Percentiles rank a stretch among this genome's conserved stretches.
Evolutionary conservation across 225 moss, liverwort and hornwort genomes (phyloP).

Genomic region (Lunularia cruciata): DNA sequence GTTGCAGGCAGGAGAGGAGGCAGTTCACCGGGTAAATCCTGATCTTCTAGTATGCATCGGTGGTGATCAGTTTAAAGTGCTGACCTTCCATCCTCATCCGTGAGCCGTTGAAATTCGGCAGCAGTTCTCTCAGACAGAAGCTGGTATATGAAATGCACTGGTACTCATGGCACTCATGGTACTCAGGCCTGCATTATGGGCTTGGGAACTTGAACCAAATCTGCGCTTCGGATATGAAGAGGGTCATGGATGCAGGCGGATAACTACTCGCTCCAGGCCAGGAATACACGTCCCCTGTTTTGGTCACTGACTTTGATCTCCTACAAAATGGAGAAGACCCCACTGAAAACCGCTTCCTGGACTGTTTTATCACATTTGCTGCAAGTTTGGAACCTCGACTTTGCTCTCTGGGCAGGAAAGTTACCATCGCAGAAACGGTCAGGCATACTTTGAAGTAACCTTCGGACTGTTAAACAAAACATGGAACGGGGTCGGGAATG

Average conservation of each 20-base stretch:
- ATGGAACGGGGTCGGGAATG: conserved; percentile 51
- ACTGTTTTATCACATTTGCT: conserved; percentile 50
- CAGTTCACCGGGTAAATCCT: conserved; percentile 44
- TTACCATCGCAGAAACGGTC: conserved; percentile 50
- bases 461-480: conserved; percentile 48
- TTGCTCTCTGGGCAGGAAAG: conserved; percentile 68
- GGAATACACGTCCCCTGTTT: conserved; percentile 38
- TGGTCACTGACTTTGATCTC: conserved; percentile 53
- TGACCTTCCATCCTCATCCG: conserved; percentile 45
- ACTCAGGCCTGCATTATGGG: neutral
- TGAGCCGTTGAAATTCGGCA: conserved; percentile 15
- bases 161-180: conserved; percentile 52
- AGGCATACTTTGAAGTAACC: conserved; percentile 46
- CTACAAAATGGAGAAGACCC: conserved; percentile 20
- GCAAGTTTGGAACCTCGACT: conserved; percentile 37
- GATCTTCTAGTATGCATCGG: conserved; percentile 44
- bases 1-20: conserved; percentile 40
- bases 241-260: conserved; percentile 34
- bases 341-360: conserved; percentile 45
- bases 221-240: conserved; percentile 42
- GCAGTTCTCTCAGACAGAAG: conserved; percentile 36
- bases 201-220: conserved; percentile 30
- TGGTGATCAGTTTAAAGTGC: conserved; percentile 42
- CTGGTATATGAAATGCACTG: conserved; percentile 66
- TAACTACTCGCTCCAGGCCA: conserved; percentile 35